Base-by-base conservation (phyloP, 164 flowering plant genomes). In the Vitis vinifera region DNA sequence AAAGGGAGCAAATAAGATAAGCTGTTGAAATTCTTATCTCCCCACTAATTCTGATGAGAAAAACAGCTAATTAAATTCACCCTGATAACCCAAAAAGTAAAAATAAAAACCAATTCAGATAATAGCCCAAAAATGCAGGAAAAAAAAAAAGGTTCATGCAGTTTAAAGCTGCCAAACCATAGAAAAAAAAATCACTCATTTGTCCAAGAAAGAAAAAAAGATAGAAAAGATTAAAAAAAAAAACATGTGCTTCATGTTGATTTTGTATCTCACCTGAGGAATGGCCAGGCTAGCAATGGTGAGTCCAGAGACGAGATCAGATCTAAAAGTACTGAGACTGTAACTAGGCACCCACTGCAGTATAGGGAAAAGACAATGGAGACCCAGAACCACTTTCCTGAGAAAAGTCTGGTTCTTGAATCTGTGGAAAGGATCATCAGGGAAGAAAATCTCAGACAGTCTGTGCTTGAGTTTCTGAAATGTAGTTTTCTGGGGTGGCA, bases 201-300 rank as follows among this genome's bases (percentile, higher is more conserved):
- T 16, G 49, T 31, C 6, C 27, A 23, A 23, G 27, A 23, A 23
- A 23, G 27, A 23, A 23, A 62, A 48, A 57, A 63, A 53, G 15
- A 16, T 13, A 50, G 2, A 10, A 47, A 17, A 12, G 15, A 59
- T 19, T 16, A 5, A 17, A 52, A 13, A 31, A 13, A 3, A 6
- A 12, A 8, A 8, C 27, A 11, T 52, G 0, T 31, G 44, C 4
- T 6, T 37, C 44, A 37, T 37, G 55, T 51, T 51, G n/a, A n/a
- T n/a, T n/a, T n/a, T n/a, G n/a, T n/a, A n/a, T n/a, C n/a, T 53
- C 6, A 82, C 88, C 84, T 84, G 88, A 4, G 92, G 92, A 11
- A 88, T 86, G 8, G 92, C 86, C 63, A 88, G 75, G 67, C 90
- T 88, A 1, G 92, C 90, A 78, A 88, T 85, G 75, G 92, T 88